Evolutionary conservation across 129 eudicot species (phyloP), one percentile per base, ranked within the genome.

Genomic region (Helianthus annuus): DNA sequence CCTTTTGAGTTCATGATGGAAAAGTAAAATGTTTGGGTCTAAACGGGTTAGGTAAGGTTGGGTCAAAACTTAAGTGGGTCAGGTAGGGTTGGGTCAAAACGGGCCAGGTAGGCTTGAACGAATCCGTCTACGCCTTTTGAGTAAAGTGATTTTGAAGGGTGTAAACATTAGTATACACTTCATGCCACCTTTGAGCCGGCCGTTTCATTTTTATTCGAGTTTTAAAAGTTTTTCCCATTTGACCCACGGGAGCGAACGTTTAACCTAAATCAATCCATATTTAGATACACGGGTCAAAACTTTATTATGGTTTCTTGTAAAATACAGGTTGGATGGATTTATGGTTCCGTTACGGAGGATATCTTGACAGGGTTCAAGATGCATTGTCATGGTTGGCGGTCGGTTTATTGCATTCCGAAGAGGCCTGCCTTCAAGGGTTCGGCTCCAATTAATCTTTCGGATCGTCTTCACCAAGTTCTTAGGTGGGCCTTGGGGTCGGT

Each of bases 361-460:
- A 89, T 89, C 63, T 78, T 89, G 72, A 89, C 96, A 4, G 96
- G 96, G 2, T 89, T 89, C 79, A 89, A 89, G 75, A 89, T 89
- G 96, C 96, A 89, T 70, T 89, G 96, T 54, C 96, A 89, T 53
- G 96, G 96, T n/a, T 89, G 96, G 96, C 81, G 96, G 10, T 89
- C 96, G 2, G 87, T 89, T 39, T 89, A 89, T 70, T 89, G 96
- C 78, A 86, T 89, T 34, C 96, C 92, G 13, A 82, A 75, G 60
- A 83, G 90, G 74, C 85, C 90, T 10, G 96, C 96, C 16, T 89
- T 89, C 42, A 89, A 89, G 81, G 96, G 96, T 32, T 89, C 96
- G 2, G 96, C 96, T 40, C 96, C 96, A n/a, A 89, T 89, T 36
- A 89, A 86, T 68, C 96, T 89, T 51, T 89, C 96, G 0, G 96